Evolutionary conservation across 2,329 filamentous ascomycete species (phyloP), one percentile per base, ranked within the genome.

Genomic region (Botrytis porri): DNA sequence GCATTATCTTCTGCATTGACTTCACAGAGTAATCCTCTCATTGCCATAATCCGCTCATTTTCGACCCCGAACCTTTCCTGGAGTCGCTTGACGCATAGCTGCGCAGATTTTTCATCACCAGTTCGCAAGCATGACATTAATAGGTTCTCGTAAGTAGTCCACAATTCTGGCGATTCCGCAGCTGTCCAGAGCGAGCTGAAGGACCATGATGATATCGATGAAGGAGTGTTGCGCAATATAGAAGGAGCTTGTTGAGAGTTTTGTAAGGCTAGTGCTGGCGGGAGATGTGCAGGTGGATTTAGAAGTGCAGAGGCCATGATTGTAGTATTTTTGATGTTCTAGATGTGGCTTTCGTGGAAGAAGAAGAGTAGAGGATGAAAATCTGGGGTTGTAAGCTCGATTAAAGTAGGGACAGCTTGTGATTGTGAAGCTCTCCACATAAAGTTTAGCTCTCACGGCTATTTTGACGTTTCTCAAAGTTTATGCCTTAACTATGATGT

Each of bases 121-220:
- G 93, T 94, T 69, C 93, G 92, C 54, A 99, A 87, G 79, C 93
- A 96, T 43, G 94, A 90, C 48, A 96, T 84, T 77, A 98, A 85
- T 29, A 98, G 87, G 80, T 97, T 96, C 83, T 98, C 95, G 82
- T 96, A 93, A 61, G 89, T 89, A 25, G 88, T 88, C 94, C 95
- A 98, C 80, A 93, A 86, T 76, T 97, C 94, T 71, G 92, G 86
- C 0, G 90, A 90, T 81, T 98, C 95, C 43, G 87, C 81, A 1
- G 86, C 82, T 1, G 86, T 84, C 77, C 89, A 85, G 5, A 90
- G 81, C 14, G 86, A 86, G 39, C 81, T 78, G 16, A 90, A 77
- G 4, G 86, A 84, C 45, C 88, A 89, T n/a, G 85, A 83, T 8
- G 87, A 87, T 74, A 88, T 84, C 48, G 85, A 84, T 75, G 85